These are phyloP conservation scores for Trichoderma gamsii DNA, from an alignment of 495 filamentous ascomycete genomes.

Conservation along the genomic window DNA sequence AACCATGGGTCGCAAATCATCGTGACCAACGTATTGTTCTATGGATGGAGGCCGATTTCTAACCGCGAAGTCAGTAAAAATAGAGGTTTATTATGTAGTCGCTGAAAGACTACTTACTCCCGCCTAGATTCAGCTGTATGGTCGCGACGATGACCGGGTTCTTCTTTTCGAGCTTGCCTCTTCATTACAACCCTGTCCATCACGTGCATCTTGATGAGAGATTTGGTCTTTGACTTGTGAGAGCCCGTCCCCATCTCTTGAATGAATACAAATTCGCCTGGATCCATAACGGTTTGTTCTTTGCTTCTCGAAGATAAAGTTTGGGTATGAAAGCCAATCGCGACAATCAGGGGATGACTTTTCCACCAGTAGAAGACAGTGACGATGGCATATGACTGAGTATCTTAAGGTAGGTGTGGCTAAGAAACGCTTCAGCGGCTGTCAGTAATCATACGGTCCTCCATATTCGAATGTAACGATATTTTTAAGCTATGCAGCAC, in stretches of 20 bases:
- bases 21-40: not conserved
- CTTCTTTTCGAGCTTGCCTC: not conserved
- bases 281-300: not conserved
- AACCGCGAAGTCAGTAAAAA: not conserved
- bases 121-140: not conserved
- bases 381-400: not conserved
- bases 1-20: not conserved
- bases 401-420: not conserved
- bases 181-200: not conserved
- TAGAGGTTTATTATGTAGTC: not conserved
- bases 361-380: not conserved
- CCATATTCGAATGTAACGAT: not conserved
- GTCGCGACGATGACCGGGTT: not conserved
- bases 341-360: not conserved
- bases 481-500: not conserved
- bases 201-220: not conserved
- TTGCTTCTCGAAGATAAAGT: not conserved
- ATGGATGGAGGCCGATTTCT: not conserved
- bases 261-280: not conserved
- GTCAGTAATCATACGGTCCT: not conserved
- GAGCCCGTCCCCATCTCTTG: not conserved
- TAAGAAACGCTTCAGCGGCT: not conserved
- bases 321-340: not conserved
- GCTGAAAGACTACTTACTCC: not conserved
- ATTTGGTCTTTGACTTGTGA: not conserved